phyloP scores from a whole-genome alignment of 345 rosid species.

The Eucalyptus marginata region DNA sequence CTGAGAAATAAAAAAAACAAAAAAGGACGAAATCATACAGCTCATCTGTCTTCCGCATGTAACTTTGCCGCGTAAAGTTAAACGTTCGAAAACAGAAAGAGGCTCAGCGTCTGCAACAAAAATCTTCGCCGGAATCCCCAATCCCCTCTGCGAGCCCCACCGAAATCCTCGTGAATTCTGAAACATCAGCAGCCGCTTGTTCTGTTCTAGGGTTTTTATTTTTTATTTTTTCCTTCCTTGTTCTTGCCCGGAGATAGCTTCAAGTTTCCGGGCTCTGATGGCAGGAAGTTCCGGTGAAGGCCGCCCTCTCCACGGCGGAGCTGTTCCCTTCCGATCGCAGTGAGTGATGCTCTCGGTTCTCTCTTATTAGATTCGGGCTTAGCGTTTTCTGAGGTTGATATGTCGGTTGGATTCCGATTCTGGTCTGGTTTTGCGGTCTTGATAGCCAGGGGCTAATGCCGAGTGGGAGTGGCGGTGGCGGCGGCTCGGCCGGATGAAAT shows the following conservation, averaged over 20 bases:
- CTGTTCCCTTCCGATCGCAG: conserved; percentile 59
- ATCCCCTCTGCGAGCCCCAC: too few species aligned
- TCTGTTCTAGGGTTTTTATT: neutral
- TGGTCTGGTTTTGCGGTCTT: neutral
- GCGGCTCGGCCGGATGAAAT: conserved; percentile 49
- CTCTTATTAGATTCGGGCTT: neutral
- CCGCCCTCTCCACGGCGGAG: conserved; percentile 45
- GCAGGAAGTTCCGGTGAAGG: conserved; percentile 32
- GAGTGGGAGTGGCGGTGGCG: neutral
- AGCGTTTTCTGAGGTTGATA: too few species aligned
- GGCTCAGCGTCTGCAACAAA: neutral
- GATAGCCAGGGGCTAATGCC: conserved; percentile 42
- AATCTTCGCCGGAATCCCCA: neutral
- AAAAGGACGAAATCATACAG: too few species aligned
- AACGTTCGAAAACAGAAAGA: neutral
- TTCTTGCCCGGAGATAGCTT: neutral
- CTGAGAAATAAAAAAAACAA: too few species aligned
- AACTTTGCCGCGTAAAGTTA: neutral
- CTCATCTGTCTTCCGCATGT: neutral
- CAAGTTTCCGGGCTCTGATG: conserved; percentile 4
- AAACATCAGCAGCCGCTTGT: neutral
- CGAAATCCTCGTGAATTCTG: too few species aligned
- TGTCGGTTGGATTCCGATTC: neutral
- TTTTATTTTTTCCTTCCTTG: neutral
- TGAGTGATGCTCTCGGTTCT: neutral